These are phyloP conservation scores for Yarrowia sp. DNA, from an alignment of 805 yeast species.

Conservation along the genomic window DNA sequence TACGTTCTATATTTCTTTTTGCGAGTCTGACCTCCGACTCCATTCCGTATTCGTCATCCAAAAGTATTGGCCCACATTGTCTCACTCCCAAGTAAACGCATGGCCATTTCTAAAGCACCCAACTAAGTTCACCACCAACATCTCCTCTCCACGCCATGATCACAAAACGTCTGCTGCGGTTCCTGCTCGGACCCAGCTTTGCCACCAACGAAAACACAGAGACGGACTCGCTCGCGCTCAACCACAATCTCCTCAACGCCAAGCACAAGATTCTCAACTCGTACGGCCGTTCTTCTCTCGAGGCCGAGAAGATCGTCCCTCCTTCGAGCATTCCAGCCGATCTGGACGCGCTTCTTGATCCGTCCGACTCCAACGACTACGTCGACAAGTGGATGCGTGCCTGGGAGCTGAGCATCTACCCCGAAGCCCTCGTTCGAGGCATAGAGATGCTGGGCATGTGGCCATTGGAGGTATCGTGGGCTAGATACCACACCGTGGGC, in stretches of 20 bases:
- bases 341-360: neutral
- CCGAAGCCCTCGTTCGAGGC: slow-evolving; percentile 1
- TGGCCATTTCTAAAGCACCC: too few relatives aligned
- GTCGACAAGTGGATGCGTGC: neutral
- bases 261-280: slow-evolving; percentile 18
- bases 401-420: slow-evolving; percentile 7
- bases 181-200: slow-evolving; percentile 3
- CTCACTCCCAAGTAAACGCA: too few relatives aligned
- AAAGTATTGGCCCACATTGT: too few relatives aligned
- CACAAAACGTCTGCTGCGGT: slow-evolving; percentile 15
- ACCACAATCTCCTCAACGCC: slow-evolving; percentile 14
- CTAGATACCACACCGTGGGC: neutral
- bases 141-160: neutral
- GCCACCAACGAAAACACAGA: slow-evolving; percentile 11
- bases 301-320: neutral
- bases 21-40: too few relatives aligned
- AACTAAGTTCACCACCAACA: too few relatives aligned
- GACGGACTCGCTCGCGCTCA: slow-evolving; percentile 4
- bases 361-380: neutral
- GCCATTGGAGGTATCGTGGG: slow-evolving; percentile 22
- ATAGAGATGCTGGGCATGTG: slow-evolving; percentile 20
- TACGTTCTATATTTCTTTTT: too few relatives aligned
- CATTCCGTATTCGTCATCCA: too few relatives aligned
- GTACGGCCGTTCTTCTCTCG: slow-evolving; percentile 13
- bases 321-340: neutral